Conservation (phyloP, 331 rosid species). For the Malus hybrid region DNA sequence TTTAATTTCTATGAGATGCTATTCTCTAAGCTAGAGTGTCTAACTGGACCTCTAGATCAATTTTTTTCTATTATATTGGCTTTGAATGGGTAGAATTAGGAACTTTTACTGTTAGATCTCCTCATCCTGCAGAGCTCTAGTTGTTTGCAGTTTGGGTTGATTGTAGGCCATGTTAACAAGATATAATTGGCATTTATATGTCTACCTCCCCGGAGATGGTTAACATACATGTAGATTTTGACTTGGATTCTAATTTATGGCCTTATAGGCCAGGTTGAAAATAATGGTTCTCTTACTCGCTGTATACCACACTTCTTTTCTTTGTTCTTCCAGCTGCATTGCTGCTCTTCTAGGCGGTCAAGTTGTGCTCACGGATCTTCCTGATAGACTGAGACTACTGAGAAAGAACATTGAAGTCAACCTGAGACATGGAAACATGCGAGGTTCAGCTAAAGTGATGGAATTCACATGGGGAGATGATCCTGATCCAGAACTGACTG, state of each 20-base stretch:
- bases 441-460: constrained; percentile 53
- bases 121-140: neutral
- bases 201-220: neutral
- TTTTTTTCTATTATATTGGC: neutral
- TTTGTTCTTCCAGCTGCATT: constrained; percentile 52
- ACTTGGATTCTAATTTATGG: neutral
- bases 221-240: neutral
- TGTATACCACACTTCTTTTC: constrained; percentile 8
- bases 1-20: neutral
- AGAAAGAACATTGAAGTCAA: constrained; percentile 68
- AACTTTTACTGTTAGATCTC: neutral
- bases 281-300: neutral
- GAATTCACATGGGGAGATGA: constrained; percentile 82
- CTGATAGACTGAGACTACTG: constrained; percentile 70
- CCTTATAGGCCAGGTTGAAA: constrained; percentile 2
- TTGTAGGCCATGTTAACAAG: neutral
- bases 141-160: neutral
- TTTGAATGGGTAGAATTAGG: neutral
- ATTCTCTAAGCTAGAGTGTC: neutral
- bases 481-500: constrained; percentile 48
- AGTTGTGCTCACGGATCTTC: constrained; percentile 69
- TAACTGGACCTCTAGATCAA: neutral
- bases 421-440: constrained; percentile 36
- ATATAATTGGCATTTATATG: neutral
- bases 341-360: constrained; percentile 85